Base-by-base conservation (phyloP, 768 basidiomycete genomes). In the Stropharia rugosoannulata region DNA sequence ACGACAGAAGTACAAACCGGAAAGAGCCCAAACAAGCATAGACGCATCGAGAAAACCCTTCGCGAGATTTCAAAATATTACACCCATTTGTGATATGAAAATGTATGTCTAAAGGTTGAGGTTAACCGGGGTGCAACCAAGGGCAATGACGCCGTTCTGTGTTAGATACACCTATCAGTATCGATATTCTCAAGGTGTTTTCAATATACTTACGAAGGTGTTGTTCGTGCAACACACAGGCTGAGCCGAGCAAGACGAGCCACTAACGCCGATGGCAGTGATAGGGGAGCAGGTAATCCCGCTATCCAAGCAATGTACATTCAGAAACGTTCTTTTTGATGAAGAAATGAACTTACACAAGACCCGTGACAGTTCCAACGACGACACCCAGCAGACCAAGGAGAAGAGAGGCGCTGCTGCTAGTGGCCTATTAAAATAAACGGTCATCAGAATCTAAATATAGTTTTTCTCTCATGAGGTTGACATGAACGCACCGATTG, bases 221-320 rank as follows among this genome's bases (percentile, higher is more conserved):
- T 68, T 66, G 50, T 64, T 54, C 15, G 55, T 51, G 68, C 68
- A 71, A 55, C 69, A 70, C 46, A 69, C 68, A 43, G 66, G 61
- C 51, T 70, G 67, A 16, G 59, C 59, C 29, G 52, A 27, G 57
- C 66, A 68, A 35, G 63, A 63, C 41, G 35, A 58, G 11, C 68
- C 63, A 18, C 60, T 58, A 43, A 50, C 45, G 9, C 68, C 68
- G 48, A 68, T 59, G 56, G 63, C 51, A 25, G 57, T 46, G 47
- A 72, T 59, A 11, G 71, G 70, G 39, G 55, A 56, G 64, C 72
- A 73, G 43, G 56, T 65, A 25, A 52, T 27, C 16, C 55, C 47
- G 29, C 55, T 51, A 40, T 46, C 12, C 11, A 40, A n/a, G 35
- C 37, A 9, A 2, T 22, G n/a, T 11, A 19, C 25, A 13, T 9